Conservation (phyloP, 805 yeast genomes). For the Ogataea sp. region DNA sequence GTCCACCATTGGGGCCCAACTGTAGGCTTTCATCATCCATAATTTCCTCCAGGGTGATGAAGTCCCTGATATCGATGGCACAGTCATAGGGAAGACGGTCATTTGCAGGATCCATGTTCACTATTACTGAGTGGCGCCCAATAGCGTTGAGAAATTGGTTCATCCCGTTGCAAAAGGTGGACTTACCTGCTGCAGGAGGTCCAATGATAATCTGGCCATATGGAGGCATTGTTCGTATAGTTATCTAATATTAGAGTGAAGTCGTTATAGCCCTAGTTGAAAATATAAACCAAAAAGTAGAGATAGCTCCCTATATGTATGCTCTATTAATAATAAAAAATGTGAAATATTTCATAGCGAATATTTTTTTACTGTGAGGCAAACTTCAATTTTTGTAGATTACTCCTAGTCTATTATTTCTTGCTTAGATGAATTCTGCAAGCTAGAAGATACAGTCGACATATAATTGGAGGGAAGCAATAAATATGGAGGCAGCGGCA, state of each 20-base stretch:
- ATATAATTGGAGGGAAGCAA: not conserved
- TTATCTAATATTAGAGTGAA: too few species aligned
- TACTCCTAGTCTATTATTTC: too few species aligned
- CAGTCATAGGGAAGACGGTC: slow-evolving; percentile 47
- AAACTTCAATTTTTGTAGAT: too few species aligned
- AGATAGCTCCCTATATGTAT: too few species aligned
- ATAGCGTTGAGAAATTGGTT: slow-evolving; percentile 88
- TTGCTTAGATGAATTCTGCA: too few species aligned
- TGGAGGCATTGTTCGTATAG: slow-evolving; percentile 46
- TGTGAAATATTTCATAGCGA: not conserved
- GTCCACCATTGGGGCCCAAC: slow-evolving; percentile 74
- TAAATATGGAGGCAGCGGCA: slow-evolving; percentile 34
- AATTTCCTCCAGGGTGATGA: slow-evolving; percentile 47
- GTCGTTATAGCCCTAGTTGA: too few species aligned
- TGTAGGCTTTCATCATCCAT: slow-evolving; percentile 43
- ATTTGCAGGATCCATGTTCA: slow-evolving; percentile 85
- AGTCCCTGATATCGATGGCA: slow-evolving; percentile 49
- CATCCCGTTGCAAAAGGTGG: slow-evolving; percentile 91
- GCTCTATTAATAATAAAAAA: too few species aligned
- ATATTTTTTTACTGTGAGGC: not conserved
- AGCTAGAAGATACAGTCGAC: too few species aligned
- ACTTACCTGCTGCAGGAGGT: slow-evolving; percentile 97
- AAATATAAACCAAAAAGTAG: too few species aligned
- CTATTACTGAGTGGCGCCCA: slow-evolving; percentile 78
- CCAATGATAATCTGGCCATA: slow-evolving; percentile 94